Base-by-base conservation (phyloP, 2,329 filamentous ascomycete genomes). In the Pseudocercospora fijiensis region DNA sequence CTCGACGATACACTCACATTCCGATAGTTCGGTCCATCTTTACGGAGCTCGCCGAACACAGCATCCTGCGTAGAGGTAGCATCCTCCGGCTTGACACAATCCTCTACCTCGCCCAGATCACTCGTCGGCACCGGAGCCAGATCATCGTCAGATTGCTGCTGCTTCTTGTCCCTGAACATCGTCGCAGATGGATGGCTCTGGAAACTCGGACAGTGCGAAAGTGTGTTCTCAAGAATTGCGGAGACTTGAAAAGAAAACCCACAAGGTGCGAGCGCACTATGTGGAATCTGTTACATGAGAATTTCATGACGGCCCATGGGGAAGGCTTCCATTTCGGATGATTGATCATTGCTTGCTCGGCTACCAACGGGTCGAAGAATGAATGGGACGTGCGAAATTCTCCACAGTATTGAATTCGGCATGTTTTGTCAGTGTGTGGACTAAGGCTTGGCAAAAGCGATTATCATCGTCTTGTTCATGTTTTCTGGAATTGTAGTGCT, bases 1-100 rank as follows among this genome's bases (percentile, higher is more conserved):
- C 4, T 27, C n/a, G n/a, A n/a, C n/a, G n/a, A 2, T 4, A 3
- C 16, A 51, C 61, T 43, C 18, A 80, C 76, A 53, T 67, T 63
- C 41, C 64, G 66, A 55, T 69, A 70, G 24, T 68, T 64, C 9
- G 68, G 65, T 6, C 66, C 68, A 55, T 65, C 55, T 20, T 65
- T 53, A 18, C 49, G 56, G 30, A 69, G 53, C 24, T 66, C 53
- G 24, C 68, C 68, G 45, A 70, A 69, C 24, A 68, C 65, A 51
- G 65, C 66, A 63, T 65, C 64, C 30, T 62, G 43, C n/a, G n/a
- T n/a, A 11, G 49, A n/a, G 24, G 61, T 57, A 16, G 56, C 45
- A 30, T 65, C 56, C 20, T 24, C 28, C 16, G 45, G 45, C 47
- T 64, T 61, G 37, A 30, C 43, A 26, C 28, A 41, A 24, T 67